These are phyloP conservation scores for Xanthoconium purpureum DNA, from an alignment of 768 basidiomycete genomes.

Conservation along the genomic window DNA sequence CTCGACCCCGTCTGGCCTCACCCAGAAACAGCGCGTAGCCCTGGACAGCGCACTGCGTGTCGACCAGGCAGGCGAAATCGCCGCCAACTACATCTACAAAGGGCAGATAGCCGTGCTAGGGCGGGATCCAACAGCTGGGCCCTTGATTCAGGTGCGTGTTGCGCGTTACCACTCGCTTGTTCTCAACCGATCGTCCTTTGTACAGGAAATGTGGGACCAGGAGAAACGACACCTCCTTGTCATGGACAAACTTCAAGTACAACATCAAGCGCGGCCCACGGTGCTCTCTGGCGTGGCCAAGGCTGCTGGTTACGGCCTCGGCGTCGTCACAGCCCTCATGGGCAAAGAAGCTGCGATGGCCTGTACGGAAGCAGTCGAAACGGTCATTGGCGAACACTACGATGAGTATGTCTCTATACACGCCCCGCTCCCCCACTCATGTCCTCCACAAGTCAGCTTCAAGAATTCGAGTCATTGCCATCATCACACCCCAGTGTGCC, in stretches of 20 bases:
- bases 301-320: conserved; percentile 82
- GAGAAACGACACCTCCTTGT: conserved; percentile 88
- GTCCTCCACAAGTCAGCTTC: conserved; percentile 63
- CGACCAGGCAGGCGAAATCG: conserved; percentile 94
- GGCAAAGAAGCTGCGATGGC: conserved; percentile 97
- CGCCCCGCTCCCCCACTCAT: conserved; percentile 2
- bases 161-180: background rate
- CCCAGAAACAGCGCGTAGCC: conserved; percentile 43
- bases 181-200: conserved; percentile 2
- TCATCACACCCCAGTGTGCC: conserved; percentile 75
- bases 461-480: conserved; percentile 61
- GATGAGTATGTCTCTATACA: conserved; percentile 72
- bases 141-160: conserved; percentile 69
- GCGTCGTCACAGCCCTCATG: conserved; percentile 80
- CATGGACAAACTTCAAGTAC: conserved; percentile 80
- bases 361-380: conserved; percentile 97
- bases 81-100: conserved; percentile 93
- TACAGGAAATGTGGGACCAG: conserved; percentile 96
- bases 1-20: conserved; percentile 55
- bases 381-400: conserved; percentile 97
- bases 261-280: conserved; percentile 85
- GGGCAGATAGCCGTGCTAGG: conserved; percentile 81
- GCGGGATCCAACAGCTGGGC: conserved; percentile 49
- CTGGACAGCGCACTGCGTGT: conserved; percentile 77
- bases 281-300: conserved; percentile 81